A percentile compares a stretch with the other conserved stretches of the same genome.
These are phyloP conservation scores for Pseudocercospora musae DNA, from an alignment of 2,329 filamentous ascomycete species.

Conservation along the genomic window DNA sequence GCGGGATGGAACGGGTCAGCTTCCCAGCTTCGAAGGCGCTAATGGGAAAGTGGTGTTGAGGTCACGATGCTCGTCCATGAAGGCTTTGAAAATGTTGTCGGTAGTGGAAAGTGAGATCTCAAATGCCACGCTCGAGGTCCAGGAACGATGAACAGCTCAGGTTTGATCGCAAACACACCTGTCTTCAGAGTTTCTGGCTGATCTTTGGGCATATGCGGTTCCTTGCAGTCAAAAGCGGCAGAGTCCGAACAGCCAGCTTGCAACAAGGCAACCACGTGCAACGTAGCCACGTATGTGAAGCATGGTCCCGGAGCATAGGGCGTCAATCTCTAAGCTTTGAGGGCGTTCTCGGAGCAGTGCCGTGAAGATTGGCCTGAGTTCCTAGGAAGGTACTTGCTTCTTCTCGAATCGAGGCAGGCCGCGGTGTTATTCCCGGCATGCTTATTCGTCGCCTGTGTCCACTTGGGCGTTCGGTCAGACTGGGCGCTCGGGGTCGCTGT, in stretches of 20 bases:
- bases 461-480: slow-evolving; percentile 55
- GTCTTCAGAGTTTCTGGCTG: neutral
- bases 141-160: neutral
- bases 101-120: neutral
- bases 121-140: neutral
- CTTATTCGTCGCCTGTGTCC: slow-evolving; percentile 48
- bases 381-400: slow-evolving; percentile 25
- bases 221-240: slow-evolving; percentile 7
- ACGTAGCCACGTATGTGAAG: neutral
- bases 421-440: slow-evolving; percentile 31
- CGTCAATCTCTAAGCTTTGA: slow-evolving; percentile 12
- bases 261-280: slow-evolving; percentile 8
- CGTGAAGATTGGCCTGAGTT: slow-evolving; percentile 21
- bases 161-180: neutral
- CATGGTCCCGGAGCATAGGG: neutral
- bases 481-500: slow-evolving; percentile 59
- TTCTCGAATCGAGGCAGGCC: slow-evolving; percentile 14
- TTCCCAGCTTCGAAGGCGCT: neutral
- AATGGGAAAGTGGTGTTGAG: neutral
- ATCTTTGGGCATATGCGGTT: neutral
- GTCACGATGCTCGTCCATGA: neutral
- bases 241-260: neutral
- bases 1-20: neutral
- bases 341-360: slow-evolving; percentile 14
- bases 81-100: neutral